Evolutionary conservation across 164 flowering plant species (phyloP).

Genomic region (Umbilicus rupestris): DNA sequence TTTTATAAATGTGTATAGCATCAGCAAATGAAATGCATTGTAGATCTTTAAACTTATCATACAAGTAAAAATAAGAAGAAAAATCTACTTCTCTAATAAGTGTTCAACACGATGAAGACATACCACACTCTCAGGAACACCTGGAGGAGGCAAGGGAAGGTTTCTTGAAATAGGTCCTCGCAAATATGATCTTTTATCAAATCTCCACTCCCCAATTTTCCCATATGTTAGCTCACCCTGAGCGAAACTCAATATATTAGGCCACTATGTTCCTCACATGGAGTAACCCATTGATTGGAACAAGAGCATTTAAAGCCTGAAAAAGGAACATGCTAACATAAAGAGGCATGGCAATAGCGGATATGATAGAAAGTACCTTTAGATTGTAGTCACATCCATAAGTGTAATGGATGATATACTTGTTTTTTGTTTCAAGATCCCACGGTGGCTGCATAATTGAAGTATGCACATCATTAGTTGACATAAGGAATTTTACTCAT

Average conservation of each 20-base stretch:
- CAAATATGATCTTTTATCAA: conserved; percentile 79
- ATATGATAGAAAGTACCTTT: conserved; percentile 39
- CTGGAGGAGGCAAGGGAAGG: conserved; percentile 79
- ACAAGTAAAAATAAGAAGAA: background rate
- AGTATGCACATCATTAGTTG: background rate
- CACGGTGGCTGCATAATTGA: conserved; percentile 74
- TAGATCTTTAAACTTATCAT: background rate
- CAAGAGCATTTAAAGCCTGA: background rate
- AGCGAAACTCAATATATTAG: conserved; percentile 6
- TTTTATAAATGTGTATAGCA: no score
- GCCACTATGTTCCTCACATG: background rate
- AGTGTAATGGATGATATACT: conserved; percentile 79
- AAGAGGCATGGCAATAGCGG: background rate
- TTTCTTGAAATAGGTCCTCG: conserved; percentile 71
- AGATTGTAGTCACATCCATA: conserved; percentile 83
- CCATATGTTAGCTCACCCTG: conserved; percentile 94
- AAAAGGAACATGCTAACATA: background rate
- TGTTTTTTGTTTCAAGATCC: conserved; percentile 52
- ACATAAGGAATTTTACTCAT: background rate
- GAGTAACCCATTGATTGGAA: background rate
- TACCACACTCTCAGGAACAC: conserved; percentile 99
- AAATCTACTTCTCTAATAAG: background rate
- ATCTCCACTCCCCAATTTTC: conserved; percentile 89
- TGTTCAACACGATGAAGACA: conserved; percentile 13
- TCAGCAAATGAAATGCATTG: background rate